These are phyloP conservation scores for Penstemon eatonii DNA, from an alignment of 257 asterid genomes.

Conservation along the genomic window DNA sequence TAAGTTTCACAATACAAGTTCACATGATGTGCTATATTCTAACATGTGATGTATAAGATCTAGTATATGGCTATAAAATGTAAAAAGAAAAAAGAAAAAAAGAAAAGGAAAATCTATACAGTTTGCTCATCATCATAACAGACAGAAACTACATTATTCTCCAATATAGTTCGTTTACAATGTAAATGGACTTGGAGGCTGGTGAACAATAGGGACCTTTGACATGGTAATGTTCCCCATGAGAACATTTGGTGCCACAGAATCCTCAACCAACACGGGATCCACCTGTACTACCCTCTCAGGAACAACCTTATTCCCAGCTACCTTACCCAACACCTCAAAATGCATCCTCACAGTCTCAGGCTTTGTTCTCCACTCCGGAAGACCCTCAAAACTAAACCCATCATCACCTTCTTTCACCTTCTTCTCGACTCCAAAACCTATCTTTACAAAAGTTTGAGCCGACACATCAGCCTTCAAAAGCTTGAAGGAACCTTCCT, in stretches of 20 bases:
- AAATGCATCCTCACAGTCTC: constrained; percentile 73
- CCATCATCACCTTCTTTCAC: constrained; percentile 51
- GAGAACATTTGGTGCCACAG: constrained; percentile 46
- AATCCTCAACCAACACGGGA: constrained; percentile 67
- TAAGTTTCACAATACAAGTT: not conserved
- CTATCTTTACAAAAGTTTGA: constrained; percentile 80
- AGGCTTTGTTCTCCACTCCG: constrained; percentile 85
- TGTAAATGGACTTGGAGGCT: constrained; percentile 64
- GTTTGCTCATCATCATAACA: constrained; percentile 17
- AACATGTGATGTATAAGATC: not conserved
- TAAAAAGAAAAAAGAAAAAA: not conserved
- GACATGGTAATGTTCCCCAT: constrained; percentile 65
- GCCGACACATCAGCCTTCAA: constrained; percentile 87
- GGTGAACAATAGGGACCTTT: constrained; percentile 52
- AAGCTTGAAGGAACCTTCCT: constrained; percentile 78
- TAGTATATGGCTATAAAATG: constrained; percentile 3
- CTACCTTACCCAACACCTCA: constrained; percentile 90
- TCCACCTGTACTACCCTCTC: constrained; percentile 80
- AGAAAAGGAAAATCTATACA: constrained; percentile 30
- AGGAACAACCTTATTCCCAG: constrained; percentile 82
- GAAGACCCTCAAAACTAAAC: constrained; percentile 46
- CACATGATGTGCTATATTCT: not conserved
- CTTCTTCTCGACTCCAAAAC: constrained; percentile 82
- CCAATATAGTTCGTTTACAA: constrained; percentile 35
- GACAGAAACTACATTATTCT: not conserved